phyloP scores from a whole-genome alignment of 2,329 filamentous ascomycete genomes.

The Pestalotiopsis sp. region DNA sequence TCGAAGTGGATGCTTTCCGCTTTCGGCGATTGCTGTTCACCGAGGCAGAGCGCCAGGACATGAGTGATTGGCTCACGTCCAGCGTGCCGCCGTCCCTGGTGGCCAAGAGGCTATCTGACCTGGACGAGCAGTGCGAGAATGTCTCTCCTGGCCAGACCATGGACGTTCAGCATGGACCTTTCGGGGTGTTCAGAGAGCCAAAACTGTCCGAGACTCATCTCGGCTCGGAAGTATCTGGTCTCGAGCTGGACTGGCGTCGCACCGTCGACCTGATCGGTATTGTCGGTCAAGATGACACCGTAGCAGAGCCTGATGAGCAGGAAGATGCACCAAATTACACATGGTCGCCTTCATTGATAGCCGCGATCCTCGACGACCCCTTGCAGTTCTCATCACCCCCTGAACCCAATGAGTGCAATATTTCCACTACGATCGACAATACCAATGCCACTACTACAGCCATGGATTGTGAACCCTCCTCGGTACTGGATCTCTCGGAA shows the following conservation, averaged over 20 bases:
- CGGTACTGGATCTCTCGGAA: background rate
- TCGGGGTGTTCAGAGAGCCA: conserved; percentile 13
- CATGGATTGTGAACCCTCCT: background rate
- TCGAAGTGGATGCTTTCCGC: conserved; percentile 23
- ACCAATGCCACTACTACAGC: background rate
- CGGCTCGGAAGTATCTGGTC: background rate
- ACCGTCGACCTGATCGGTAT: background rate
- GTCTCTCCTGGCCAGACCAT: conserved; percentile 7
- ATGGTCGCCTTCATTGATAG: background rate
- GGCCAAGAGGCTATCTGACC: conserved; percentile 19
- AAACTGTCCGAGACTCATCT: background rate
- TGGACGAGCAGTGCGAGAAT: conserved; percentile 33
- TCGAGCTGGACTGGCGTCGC: background rate
- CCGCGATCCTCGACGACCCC: background rate
- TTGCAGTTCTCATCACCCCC: background rate
- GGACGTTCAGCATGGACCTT: conserved; percentile 16
- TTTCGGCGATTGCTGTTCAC: conserved; percentile 40
- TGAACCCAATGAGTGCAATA: background rate
- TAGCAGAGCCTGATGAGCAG: background rate
- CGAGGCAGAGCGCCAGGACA: conserved; percentile 35
- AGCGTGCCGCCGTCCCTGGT: conserved; percentile 28
- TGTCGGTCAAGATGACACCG: background rate
- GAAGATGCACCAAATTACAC: background rate
- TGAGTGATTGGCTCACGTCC: conserved; percentile 35
- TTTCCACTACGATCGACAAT: background rate